Base-by-base conservation (phyloP, 176 grass and related monocot species). In the Oryza brachyantha region DNA sequence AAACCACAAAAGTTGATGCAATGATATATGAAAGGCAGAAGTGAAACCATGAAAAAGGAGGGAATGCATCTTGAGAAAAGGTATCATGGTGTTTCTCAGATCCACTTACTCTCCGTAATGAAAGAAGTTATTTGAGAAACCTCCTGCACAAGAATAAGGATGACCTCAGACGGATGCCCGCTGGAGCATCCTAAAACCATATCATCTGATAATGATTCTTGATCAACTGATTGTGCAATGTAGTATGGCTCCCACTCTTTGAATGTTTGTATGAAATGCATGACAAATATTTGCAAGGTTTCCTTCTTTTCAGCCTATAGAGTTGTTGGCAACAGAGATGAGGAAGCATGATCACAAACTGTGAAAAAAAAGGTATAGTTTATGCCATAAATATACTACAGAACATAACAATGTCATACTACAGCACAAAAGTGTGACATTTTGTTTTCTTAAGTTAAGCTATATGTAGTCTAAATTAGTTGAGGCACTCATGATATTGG, bases 161-260 rank as follows among this genome's bases (percentile, higher is more conserved):
- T 92, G 75, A 98, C 86, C 78, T 98, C 90, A 38, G 96, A 94
- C 75, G 96, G 96, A 88, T 98, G 95, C 36, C 91, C 95, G 61
- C 65, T 77, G 75, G 74, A 94, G 79, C 96, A 98, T 90, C 96
- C 92, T 71, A 86, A 21, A 85, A 93, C 54, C 73, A 79, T 93
- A 85, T 91, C 88, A 60, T 87, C 90, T 46, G 71, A 74, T 93
- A 79, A 22, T 58, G 76, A 59, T 64, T 83, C 83, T 79, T 36
- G 82, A 59, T 91, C 71, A 48, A 74, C 21, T 83, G 84, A 81
- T 76, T 87, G 73, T 38, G 81, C 88, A 87, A 71, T 84, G 79
- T 76, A 68, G 9, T 31, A 68, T 77, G 92, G 88, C 32, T 93
- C 90, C 96, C 96, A 99, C 57, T 93, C 87, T 89, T 85, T 88